phyloP scores from a whole-genome alignment of 2,329 filamentous ascomycete species.

The Xylaria sp. region DNA sequence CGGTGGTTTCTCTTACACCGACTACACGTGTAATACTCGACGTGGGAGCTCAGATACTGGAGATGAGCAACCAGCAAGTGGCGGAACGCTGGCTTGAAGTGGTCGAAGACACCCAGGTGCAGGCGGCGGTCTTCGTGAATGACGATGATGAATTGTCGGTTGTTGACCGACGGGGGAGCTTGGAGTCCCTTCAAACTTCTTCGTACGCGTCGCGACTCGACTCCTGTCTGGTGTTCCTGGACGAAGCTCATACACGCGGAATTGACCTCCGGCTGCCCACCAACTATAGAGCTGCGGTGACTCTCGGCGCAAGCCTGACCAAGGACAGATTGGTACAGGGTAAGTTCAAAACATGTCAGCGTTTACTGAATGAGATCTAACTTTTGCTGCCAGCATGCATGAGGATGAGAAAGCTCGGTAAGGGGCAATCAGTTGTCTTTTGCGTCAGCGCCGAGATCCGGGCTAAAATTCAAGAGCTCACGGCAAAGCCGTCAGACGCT shows the following conservation, averaged over 20 bases:
- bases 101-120: constrained; percentile 35
- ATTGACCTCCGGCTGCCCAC: constrained; percentile 54
- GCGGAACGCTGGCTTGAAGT: constrained; percentile 46
- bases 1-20: constrained; percentile 41
- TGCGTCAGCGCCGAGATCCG: constrained; percentile 17
- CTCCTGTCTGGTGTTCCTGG: constrained; percentile 52
- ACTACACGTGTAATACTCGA: constrained; percentile 55
- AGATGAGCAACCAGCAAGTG: constrained; percentile 51
- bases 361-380: background rate
- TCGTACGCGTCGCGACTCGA: constrained; percentile 46
- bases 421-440: constrained; percentile 50
- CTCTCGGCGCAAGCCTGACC: constrained; percentile 50
- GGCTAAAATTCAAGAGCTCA: background rate
- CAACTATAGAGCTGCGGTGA: constrained; percentile 47
- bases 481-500: background rate
- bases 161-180: constrained; percentile 32
- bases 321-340: constrained; percentile 60
- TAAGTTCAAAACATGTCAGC: constrained; percentile 24
- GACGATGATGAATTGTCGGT: constrained; percentile 42
- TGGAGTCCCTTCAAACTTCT: constrained; percentile 47
- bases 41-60: constrained; percentile 60
- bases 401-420: constrained; percentile 53
- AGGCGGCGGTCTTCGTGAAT: constrained; percentile 51
- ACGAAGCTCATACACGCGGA: constrained; percentile 55
- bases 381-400: constrained; percentile 48